Evolutionary conservation across 495 filamentous ascomycete species (phyloP), one percentile per base, ranked within the genome.

Genomic region (Penicillium atrosanguineum): DNA sequence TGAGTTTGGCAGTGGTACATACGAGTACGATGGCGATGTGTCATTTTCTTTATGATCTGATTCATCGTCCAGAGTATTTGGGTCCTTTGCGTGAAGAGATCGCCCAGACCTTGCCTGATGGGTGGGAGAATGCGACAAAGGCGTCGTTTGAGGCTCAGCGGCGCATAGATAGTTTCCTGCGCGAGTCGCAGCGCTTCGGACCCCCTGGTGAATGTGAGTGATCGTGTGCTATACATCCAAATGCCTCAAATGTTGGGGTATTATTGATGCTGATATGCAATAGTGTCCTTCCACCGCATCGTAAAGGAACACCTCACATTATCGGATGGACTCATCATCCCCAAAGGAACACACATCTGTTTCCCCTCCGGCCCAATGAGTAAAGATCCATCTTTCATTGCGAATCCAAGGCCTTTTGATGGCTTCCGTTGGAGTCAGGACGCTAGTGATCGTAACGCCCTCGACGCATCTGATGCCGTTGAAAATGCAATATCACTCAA

Each of bases 151-250:
- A 48, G 3, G 44, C 48, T 0, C 64, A 63, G 49, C 40, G 31
- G 7, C 52, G 49, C 9, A 16, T 74, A 46, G 73, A 76, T 48
- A 73, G 70, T 44, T 73, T 75, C 20, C 28, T 76, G 45, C 64
- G 63, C 0, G 73, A 76, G 45, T 69, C 65, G 8, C 67, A 68
- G 46, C 55, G 73, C 2, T 64, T 70, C 18, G 65, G 62, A 8
- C 68, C 69, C 11, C 61, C 63, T n/a, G 59, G 65, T 20, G 68
- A 72, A 60, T 49, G 70, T 71, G 53, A 57, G 62, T 34, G 39
- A 16, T 46, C 11, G 9, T 0, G 14, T 34, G 11, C 12, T 34
- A 14, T 34, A 34, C 31, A 4, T 12, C 11, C 9, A 34, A 14
- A 12, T 34, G 14, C 11, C 23, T 23, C 23, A 23, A 23, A 23